Base-by-base conservation (phyloP, 257 asterid genomes). In the Jacaranda copaia region DNA sequence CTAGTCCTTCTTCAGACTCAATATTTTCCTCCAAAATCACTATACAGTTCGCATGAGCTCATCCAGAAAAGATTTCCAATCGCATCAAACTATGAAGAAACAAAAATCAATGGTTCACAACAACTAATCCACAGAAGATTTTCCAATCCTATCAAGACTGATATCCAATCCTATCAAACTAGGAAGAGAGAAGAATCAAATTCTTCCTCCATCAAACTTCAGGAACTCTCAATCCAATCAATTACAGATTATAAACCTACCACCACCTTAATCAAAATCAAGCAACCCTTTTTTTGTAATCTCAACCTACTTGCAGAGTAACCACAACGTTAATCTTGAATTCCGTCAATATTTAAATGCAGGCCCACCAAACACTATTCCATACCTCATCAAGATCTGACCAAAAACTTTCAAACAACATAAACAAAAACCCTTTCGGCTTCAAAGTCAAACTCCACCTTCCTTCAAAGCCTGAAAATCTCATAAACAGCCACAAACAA, bases 401-500 rank as follows among this genome's bases (percentile, higher is more conserved):
- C 70, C 14, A 62, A 70, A 75, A 55, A 60, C 64, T 53, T 39
- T 72, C 32, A 25, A 71, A 39, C 59, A 45, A 71, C 63, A 68
- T 74, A 76, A 74, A 55, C 18, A 63, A 2, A 45, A 69, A 68
- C 80, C 86, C 84, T 77, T 85, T 80, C 81, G 65, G 82, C 87
- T 85, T 73, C 87, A 88, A 88, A 91, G 92, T 85, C 93, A 88
- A 88, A 84, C 83, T 61, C 67, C 87, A 78, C 86, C 82, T 81
- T 82, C 90, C 87, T 86, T 85, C 87, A 76, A 80, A 84, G 83
- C 88, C 89, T 90, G 88, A 82, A 79, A 85, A 83, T 61, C 61
- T 77, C 62, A 56, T 51, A 48, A 68, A 13, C 78, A 65, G 46
- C 6, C 45, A 38, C 68, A 71, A 13, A 77, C 80, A 77, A 52